Evolutionary conservation across 495 filamentous ascomycete genomes (phyloP), one percentile per base, ranked within the genome.

Genomic region (Clohesyomyces aquaticus): DNA sequence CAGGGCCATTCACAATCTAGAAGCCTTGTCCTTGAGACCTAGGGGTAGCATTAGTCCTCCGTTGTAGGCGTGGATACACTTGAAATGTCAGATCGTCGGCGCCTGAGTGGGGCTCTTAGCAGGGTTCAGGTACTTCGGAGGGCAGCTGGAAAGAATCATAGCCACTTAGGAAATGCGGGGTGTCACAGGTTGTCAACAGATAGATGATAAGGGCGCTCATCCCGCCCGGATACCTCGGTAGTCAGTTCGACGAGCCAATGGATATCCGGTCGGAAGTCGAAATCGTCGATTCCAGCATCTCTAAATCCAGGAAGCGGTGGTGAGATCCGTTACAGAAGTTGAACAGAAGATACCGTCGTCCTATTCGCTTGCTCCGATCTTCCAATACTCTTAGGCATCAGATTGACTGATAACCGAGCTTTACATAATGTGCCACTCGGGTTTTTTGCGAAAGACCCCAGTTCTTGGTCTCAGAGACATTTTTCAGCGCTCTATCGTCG

Each of bases 291-390:
- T 19, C n/a, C n/a, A n/a, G n/a, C n/a, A n/a, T n/a, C n/a, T n/a
- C n/a, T n/a, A n/a, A n/a, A n/a, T n/a, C n/a, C n/a, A n/a, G n/a
- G n/a, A n/a, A n/a, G n/a, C n/a, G n/a, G n/a, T n/a, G n/a, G 16
- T 41, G 19, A 22, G 14, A 18, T 8, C 6, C 29, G 12, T 59
- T 49, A 59, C 43, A 59, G 49, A 50, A 59, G 25, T 25, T 4
- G 23, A 26, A 27, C 41, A 59, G 45, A 45, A 49, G 45, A 38
- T 50, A 45, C 56, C 56, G 47, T 49, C 43, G 10, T 55, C 21
- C 21, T 32, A 18, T 22, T 50, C 11, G 11, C 11, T 41, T 12
- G 10, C 10, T 50, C 58, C 2, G 10, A 41, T 29, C 9, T 2
- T n/a, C 19, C 18, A 16, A 10, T 21, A 14, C 50, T 18, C 8